Percentiles rank a stretch among this genome's conserved stretches.
Conservation (phyloP, 495 filamentous ascomycete species). For the Penicillium cosmopolitanum region DNA sequence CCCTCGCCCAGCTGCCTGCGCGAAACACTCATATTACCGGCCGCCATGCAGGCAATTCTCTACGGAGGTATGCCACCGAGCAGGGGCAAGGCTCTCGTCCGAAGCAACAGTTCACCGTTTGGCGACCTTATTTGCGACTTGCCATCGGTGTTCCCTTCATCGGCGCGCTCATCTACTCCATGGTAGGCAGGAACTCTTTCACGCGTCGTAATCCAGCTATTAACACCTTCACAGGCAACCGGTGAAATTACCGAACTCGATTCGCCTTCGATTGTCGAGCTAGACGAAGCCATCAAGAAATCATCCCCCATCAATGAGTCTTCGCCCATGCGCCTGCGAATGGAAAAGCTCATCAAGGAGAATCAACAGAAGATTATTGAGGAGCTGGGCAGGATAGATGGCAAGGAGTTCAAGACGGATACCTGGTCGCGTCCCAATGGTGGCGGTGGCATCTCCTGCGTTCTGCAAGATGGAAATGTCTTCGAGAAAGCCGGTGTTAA, state of each 20-base stretch:
- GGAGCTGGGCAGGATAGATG: constrained; percentile 80
- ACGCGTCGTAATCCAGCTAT: constrained; percentile 9
- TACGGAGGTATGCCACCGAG: constrained; percentile 38
- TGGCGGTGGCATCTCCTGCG: constrained; percentile 85
- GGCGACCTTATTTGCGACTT: constrained; percentile 58
- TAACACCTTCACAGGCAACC: constrained; percentile 40
- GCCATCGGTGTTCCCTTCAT: constrained; percentile 65
- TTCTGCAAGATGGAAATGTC: constrained; percentile 92
- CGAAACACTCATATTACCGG: constrained; percentile 26
- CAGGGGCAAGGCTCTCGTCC: constrained; percentile 27
- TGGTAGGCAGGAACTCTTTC: constrained; percentile 48
- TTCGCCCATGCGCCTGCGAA: constrained; percentile 95
- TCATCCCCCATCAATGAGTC: constrained; percentile 51
- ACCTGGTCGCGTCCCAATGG: constrained; percentile 87
- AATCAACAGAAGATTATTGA: constrained; percentile 86
- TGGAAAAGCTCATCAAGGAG: constrained; percentile 93
- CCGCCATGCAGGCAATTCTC: constrained; percentile 23
- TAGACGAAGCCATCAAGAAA: constrained; percentile 49
- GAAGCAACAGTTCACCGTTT: constrained; percentile 46
- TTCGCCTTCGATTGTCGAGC: constrained; percentile 58
- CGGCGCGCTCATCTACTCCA: constrained; percentile 65
- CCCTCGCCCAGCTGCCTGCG: constrained; percentile 33
- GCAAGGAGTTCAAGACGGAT: constrained; percentile 77
- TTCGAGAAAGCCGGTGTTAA: constrained; percentile 99
- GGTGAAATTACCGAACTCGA: constrained; percentile 57